A percentile compares a stretch with the other conserved stretches of the same genome.
Conservation (phyloP, 176 grass and related monocot genomes). For the Rhynchospora tenuis region DNA sequence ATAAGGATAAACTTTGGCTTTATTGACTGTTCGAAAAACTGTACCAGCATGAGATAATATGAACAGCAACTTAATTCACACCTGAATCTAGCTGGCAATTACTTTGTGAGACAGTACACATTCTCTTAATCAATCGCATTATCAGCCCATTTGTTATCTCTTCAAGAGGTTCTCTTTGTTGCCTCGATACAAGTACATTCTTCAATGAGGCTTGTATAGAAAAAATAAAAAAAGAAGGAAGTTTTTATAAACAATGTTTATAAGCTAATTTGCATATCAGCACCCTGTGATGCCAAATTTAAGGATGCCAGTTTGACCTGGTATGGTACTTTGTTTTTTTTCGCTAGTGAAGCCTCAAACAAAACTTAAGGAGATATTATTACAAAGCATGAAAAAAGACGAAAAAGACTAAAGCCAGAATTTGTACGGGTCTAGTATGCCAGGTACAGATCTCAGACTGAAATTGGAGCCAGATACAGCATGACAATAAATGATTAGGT, state of each 20-base stretch:
- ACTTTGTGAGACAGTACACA: conserved; percentile 54
- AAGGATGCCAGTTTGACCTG: neutral
- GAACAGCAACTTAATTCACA: neutral
- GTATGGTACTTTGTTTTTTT: neutral
- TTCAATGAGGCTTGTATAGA: conserved; percentile 67
- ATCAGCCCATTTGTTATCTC: conserved; percentile 74
- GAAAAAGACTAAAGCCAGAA: neutral
- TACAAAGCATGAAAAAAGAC: neutral
- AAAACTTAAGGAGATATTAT: neutral
- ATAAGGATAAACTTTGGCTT: neutral
- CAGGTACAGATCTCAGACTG: neutral
- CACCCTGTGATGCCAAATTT: neutral
- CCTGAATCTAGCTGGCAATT: conserved; percentile 41
- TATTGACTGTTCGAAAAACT: neutral
- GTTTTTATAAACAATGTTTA: neutral
- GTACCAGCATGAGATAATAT: neutral
- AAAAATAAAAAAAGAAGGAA: neutral
- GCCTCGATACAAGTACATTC: conserved; percentile 60
- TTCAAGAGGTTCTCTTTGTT: conserved; percentile 52
- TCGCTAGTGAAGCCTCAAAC: neutral
- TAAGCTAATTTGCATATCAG: neutral
- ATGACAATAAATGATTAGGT: neutral
- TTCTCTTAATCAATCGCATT: conserved; percentile 74
- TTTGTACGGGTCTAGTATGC: neutral
- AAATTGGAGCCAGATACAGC: neutral